Evolutionary conservation across 805 yeast genomes (phyloP), one percentile per base, ranked within the genome.

Genomic region (Schizosaccharomyces pombe): DNA sequence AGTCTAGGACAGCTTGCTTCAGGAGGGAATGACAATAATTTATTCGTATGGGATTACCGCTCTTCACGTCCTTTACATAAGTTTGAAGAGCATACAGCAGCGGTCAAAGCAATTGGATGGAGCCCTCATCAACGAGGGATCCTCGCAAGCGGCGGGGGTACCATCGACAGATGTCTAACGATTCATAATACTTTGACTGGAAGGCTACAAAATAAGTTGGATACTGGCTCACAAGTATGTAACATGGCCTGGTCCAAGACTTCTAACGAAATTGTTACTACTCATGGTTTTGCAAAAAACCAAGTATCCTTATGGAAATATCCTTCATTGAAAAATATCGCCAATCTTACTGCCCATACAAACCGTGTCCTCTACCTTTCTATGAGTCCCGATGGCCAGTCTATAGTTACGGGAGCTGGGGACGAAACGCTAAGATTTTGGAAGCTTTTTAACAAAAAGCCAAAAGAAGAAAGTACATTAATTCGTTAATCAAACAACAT

Each of bases 371-470:
- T 91, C 53, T 91, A 91, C 64, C 70, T 91, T 60, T 77, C 95
- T 3, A 72, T 89, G 68, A 82, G 94, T 19, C 95, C 96, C 0
- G 97, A 91, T 67, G 98, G 98, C 0, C 86, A 85, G 58, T 86
- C 96, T 0, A 82, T 91, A 12, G 98, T 89, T 2, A 87, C 98
- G 0, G 98, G 98, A 1, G 96, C 98, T 1, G 98, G 97, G 3
- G 98, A 91, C 67, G 98, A 91, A 66, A 91, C 98, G 0, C 69
- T 91, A 56, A 67, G 98, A 58, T 85, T 91, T 64, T 91, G 98
- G 98, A 86, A 85, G 60, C 82, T 87, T 1, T 91, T 87, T 24
- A 26, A 30, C 33, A 37, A 14, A 26, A 39, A 37, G 26, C 51
- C 47, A 30, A 30, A 19, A 29, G 16, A 26, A 34, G 29, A 29